phyloP scores from a whole-genome alignment of 345 rosid species.

The Carallia brachiata region DNA sequence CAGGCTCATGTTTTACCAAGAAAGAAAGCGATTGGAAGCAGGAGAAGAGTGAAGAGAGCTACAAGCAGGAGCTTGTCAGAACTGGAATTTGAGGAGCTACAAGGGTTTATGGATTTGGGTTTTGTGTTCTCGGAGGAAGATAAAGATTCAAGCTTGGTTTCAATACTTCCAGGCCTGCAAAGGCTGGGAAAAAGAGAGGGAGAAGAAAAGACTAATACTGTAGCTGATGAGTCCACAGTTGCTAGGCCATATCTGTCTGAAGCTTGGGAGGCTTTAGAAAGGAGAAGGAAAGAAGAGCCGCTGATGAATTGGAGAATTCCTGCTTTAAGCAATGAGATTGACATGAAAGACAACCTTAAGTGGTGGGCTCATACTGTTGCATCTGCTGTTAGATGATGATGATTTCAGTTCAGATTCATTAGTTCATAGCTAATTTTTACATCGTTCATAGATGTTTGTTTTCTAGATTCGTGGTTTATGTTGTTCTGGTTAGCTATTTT shows the following conservation, averaged over 20 bases:
- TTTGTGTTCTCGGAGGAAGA: constrained; percentile 82
- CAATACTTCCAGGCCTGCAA: constrained; percentile 72
- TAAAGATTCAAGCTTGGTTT: constrained; percentile 58
- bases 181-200: constrained; percentile 42
- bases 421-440: neutral
- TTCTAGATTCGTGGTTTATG: neutral
- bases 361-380: constrained; percentile 87
- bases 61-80: constrained; percentile 59
- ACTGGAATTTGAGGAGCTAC: constrained; percentile 72
- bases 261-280: constrained; percentile 65
- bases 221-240: constrained; percentile 24
- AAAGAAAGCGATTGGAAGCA: constrained; percentile 1
- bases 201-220: constrained; percentile 19
- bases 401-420: neutral
- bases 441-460: neutral
- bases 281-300: constrained; percentile 37
- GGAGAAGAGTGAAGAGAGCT: constrained; percentile 29
- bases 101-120: constrained; percentile 91
- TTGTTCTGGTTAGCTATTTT: too few relatives aligned
- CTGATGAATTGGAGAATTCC: constrained; percentile 65
- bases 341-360: constrained; percentile 58
- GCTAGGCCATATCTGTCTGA: constrained; percentile 79
- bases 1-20: neutral
- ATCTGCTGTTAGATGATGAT: constrained; percentile 46
- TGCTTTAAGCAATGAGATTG: constrained; percentile 42